A percentile compares a stretch with the other conserved stretches of the same genome.
These are phyloP conservation scores for Stevia rebaudiana DNA, from an alignment of 140 eudicot species.

Conservation along the genomic window DNA sequence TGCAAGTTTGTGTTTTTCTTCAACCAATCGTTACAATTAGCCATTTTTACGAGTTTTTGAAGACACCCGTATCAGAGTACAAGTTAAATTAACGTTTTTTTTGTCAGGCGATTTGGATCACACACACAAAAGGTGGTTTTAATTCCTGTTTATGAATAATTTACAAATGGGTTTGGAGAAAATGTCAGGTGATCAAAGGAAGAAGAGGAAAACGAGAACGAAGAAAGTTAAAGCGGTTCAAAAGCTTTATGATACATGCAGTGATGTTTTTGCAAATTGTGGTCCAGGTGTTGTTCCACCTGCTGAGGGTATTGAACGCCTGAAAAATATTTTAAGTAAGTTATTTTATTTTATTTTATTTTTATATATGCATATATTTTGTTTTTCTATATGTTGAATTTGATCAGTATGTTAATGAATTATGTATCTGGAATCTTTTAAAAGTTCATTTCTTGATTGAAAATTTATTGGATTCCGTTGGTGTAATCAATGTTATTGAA, in stretches of 20 bases:
- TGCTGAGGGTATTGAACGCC: conserved; percentile 43
- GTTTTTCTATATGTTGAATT: neutral
- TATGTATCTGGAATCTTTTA: neutral
- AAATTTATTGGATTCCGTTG: neutral
- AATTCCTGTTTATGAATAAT: conserved; percentile 13
- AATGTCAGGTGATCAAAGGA: conserved; percentile 41
- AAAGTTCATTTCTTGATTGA: conserved; percentile 3
- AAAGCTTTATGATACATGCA: conserved; percentile 60
- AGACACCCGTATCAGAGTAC: conserved; percentile 7
- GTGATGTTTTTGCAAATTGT: conserved; percentile 62
- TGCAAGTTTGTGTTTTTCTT: neutral
- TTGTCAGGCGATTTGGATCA: neutral
- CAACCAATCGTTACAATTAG: no score
- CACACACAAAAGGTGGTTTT: neutral
- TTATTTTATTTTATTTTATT: no score
- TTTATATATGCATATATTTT: neutral
- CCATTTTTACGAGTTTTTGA: conserved; percentile 4
- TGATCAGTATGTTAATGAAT: neutral
- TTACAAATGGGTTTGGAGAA: conserved; percentile 53
- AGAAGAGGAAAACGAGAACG: conserved; percentile 36
- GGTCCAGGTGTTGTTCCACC: conserved; percentile 72
- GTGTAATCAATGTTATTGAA: neutral
- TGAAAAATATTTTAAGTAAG: conserved; percentile 58
- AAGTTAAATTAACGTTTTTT: conserved; percentile 2
- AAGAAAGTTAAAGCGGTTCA: conserved; percentile 51